Percentiles rank a stretch among this genome's conserved stretches.
These are phyloP conservation scores for Ordospora colligata DNA, from an alignment of 371 early-diverging fungal species.

Conservation along the genomic window DNA sequence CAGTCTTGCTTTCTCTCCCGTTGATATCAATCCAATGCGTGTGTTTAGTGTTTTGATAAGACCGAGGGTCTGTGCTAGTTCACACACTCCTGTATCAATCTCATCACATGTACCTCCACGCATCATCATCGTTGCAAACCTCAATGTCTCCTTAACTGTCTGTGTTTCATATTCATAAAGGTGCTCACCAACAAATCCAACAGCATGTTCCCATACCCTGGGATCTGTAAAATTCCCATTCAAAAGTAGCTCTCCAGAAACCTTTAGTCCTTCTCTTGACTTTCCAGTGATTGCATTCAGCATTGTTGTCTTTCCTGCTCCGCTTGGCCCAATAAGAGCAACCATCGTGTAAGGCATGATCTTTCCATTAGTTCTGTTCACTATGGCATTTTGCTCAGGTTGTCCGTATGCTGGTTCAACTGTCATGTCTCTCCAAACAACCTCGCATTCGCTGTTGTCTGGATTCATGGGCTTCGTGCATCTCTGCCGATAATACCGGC, in stretches of 20 bases:
- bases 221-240: slow-evolving; percentile 65
- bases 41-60: slow-evolving; percentile 49
- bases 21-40: slow-evolving; percentile 53
- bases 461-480: background rate
- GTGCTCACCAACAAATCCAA: slow-evolving; percentile 64
- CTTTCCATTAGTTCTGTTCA: background rate
- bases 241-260: slow-evolving; percentile 68
- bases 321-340: slow-evolving; percentile 72
- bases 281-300: slow-evolving; percentile 32
- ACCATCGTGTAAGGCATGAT: slow-evolving; percentile 49
- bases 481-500: background rate
- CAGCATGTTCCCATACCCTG: slow-evolving; percentile 28
- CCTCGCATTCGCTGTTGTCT: background rate
- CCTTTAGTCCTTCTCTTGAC: background rate
- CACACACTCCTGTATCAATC: slow-evolving; percentile 54
- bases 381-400: background rate
- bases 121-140: slow-evolving; percentile 36
- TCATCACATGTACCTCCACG: slow-evolving; percentile 58
- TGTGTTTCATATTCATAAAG: slow-evolving; percentile 58
- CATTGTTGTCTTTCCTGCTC: slow-evolving; percentile 62
- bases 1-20: slow-evolving; percentile 57
- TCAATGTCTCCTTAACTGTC: slow-evolving; percentile 53
- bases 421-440: slow-evolving; percentile 20
- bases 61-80: slow-evolving; percentile 51
- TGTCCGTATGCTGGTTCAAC: background rate